Percentiles rank a stretch among this genome's conserved stretches.
Conservation (phyloP, 345 rosid genomes). For the Eucalyptus globulus region DNA sequence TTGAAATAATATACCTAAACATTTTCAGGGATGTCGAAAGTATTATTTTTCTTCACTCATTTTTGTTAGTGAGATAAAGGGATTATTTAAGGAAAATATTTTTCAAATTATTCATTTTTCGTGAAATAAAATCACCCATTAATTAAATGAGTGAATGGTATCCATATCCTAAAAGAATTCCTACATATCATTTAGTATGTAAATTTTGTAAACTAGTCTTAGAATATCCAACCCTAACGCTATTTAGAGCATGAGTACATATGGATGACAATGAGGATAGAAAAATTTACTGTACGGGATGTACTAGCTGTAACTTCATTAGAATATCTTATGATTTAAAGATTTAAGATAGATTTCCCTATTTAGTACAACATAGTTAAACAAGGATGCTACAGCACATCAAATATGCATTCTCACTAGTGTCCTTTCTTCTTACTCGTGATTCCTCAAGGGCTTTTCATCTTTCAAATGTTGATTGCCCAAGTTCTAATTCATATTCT, state of each 20-base stretch:
- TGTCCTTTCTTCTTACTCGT: neutral
- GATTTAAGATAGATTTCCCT: neutral
- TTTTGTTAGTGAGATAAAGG: neutral
- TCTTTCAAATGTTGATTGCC: neutral
- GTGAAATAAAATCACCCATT: neutral
- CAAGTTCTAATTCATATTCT: neutral
- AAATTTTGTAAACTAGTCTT: neutral
- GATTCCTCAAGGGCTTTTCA: neutral
- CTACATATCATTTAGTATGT: neutral
- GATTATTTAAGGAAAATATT: neutral
- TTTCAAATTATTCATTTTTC: neutral
- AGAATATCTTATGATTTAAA: neutral
- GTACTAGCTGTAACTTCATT: neutral
- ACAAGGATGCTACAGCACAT: neutral
- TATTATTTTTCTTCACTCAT: neutral
- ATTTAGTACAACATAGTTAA: neutral
- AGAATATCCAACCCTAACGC: neutral
- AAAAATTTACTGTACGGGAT: neutral
- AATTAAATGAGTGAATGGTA: neutral
- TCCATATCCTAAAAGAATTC: neutral
- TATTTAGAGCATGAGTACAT: neutral
- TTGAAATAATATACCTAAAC: neutral
- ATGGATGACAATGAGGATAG: neutral
- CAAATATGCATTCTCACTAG: neutral
- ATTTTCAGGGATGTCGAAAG: neutral